Evolutionary conservation across 345 rosid genomes (phyloP).

Genomic region (Populus pruinosa): DNA sequence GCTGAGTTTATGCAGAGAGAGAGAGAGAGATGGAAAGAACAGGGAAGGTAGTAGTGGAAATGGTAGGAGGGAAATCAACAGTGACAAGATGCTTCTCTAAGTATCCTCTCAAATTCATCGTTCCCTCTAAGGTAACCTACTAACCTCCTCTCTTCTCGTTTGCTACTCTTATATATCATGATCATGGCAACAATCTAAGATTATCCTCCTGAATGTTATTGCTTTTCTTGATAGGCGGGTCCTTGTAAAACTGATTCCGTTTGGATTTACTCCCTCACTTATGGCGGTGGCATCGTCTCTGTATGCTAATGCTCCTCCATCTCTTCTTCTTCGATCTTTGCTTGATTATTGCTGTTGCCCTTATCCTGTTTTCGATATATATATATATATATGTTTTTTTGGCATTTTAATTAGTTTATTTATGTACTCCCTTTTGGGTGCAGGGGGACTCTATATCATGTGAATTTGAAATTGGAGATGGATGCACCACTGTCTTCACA

Average conservation of each 20-base stretch:
- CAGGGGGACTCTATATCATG: slow-evolving; percentile 70
- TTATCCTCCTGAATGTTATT: neutral
- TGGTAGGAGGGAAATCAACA: slow-evolving; percentile 63
- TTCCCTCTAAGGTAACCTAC: slow-evolving; percentile 54
- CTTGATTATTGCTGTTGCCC: neutral
- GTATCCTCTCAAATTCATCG: slow-evolving; percentile 88
- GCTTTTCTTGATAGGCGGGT: slow-evolving; percentile 54
- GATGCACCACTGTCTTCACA: slow-evolving; percentile 69
- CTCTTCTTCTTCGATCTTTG: neutral
- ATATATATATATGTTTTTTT: neutral
- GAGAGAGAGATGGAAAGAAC: slow-evolving; percentile 37
- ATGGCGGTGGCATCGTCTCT: slow-evolving; percentile 95
- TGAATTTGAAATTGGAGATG: slow-evolving; percentile 58
- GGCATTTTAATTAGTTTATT: neutral
- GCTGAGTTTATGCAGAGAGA: too few species aligned
- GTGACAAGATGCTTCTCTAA: slow-evolving; percentile 72
- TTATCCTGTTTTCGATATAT: neutral
- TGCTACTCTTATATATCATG: neutral
- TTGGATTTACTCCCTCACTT: slow-evolving; percentile 85
- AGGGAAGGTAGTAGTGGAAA: slow-evolving; percentile 65
- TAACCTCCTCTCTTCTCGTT: slow-evolving; percentile 4
- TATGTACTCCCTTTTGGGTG: neutral
- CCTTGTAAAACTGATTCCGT: slow-evolving; percentile 64
- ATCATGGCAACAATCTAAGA: neutral
- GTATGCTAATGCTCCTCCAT: slow-evolving; percentile 34